Evolutionary conservation across 306 rosid species (phyloP), one percentile per base, ranked within the genome.

Genomic region (Trichosanthes cucumerina): DNA sequence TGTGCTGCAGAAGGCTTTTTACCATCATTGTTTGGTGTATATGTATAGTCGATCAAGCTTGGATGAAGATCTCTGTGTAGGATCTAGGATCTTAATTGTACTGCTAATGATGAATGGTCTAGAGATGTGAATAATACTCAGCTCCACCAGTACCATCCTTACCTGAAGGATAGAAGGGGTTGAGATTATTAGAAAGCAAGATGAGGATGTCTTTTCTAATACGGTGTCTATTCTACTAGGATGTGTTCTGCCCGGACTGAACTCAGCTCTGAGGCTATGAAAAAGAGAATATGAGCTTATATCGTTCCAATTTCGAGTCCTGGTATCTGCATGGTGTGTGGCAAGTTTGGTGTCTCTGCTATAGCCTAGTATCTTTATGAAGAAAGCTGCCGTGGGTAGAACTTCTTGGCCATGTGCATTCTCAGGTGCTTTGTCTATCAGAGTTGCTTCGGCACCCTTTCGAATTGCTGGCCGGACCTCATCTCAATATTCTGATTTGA

Each of bases 1-100:
- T 44, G 33, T 39, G 64, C 78, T 33, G 63, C 82, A 11, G n/a
- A 57, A 82, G 49, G 73, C 69, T 13, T 36, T 38, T 65, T 36
- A 65, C 49, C 4, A 34, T 34, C 26, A 34, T 34, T 4, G 47
- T 65, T 65, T 65, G 49, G 38, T 19, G 73, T 38, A 36, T 4
- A 9, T 5, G 77, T 53, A 31, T 3, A 16, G 41, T 39, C 9
- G 13, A 68, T 68, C 33, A 39, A 68, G 75, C 19, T 68, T 68
- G 33, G 16, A 41, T 19, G 75, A 41, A 8, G 46, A n/a, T 68
- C 19, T 38, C 2, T 68, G 18, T 44, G 49, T 10, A 41, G 52
- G 16, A 58, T 58, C 65, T 10, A 58, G 34, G 5, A 68, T 68
- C 75, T 68, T 5, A 2, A 11, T n/a, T 10, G 52, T 68, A 4